Base-by-base conservation (phyloP, 495 filamentous ascomycete species). In the Aspergillus asperescens region DNA sequence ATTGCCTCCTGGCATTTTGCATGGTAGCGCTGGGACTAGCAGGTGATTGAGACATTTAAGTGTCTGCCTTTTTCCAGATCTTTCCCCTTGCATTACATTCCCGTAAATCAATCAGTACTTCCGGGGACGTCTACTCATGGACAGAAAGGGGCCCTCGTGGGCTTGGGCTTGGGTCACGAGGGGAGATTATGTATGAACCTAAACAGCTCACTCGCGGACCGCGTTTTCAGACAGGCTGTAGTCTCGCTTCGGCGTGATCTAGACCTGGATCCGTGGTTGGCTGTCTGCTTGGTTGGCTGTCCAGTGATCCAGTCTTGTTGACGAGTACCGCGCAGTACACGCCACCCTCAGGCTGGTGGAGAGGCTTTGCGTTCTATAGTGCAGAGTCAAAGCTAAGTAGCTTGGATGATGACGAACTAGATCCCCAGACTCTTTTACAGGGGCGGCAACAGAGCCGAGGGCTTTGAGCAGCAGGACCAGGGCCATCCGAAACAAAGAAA, bases 41-140 rank as follows among this genome's bases (percentile, higher is more conserved):
- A 44, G 8, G 16, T 18, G 48, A 22, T 15, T 19, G 48, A 39
- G 20, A 18, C 6, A 31, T 1, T 50, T 25, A 15, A 22, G 40
- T 27, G 7, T 13, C 22, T n/a, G 7, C 2, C 5, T 6, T 5
- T 18, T 5, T 38, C 40, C 35, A 27, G 41, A 29, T 18, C 23
- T 15, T 54, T n/a, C 47, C 55, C 59, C 56, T 58, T 58, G 53
- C 55, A 62, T 60, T 13, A 31, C 48, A 48, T 47, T 47, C 48
- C 32, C 34, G 44, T 40, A 48, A 38, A 56, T 37, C 50, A 51
- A 5, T 7, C 5, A 28, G 8, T 43, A n/a, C 12, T 16, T 28
- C 9, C 19, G 7, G 23, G 22, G 22, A n/a, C n/a, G 20, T 46
- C 10, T 24, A n/a, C 24, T 10, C 29, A 12, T 10, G 3, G 41